Evolutionary conservation across 1,284 basidiomycete genomes (phyloP).

Genomic region (Cyathus pygmaeus): DNA sequence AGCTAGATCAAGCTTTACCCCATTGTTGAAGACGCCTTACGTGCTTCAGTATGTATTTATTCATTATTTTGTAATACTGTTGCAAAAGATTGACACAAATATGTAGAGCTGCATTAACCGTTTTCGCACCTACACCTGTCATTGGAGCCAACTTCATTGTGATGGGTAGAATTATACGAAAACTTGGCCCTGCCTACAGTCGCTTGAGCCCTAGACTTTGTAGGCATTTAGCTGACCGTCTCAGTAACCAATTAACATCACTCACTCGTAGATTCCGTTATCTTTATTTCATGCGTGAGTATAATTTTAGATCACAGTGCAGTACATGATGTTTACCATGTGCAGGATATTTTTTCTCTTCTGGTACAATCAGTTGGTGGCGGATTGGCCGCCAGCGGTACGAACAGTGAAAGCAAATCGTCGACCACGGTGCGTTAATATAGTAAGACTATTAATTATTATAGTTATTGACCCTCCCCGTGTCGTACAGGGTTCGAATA

Average conservation of each 20-base stretch:
- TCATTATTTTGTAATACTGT: too few species aligned
- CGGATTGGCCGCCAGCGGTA: conserved; percentile 54
- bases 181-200: conserved; percentile 59
- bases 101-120: conserved; percentile 33
- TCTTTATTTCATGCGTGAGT: conserved; percentile 59
- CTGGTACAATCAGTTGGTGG: conserved; percentile 67
- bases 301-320: too few species aligned
- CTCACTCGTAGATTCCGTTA: conserved; percentile 52
- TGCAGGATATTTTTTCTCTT: conserved; percentile 61
- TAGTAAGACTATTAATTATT: too few species aligned
- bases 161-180: conserved; percentile 55
- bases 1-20: too few species aligned
- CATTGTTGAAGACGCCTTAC: too few species aligned
- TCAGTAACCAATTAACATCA: too few species aligned
- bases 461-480: too few species aligned
- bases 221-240: conserved; percentile 45
- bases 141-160: conserved; percentile 66
- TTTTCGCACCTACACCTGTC: conserved; percentile 63
- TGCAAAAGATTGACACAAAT: too few species aligned
- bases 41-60: too few species aligned
- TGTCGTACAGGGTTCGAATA: conserved; percentile 49
- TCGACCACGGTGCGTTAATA: too few species aligned
- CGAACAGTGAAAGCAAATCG: too few species aligned
- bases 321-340: background rate
- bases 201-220: conserved; percentile 55